phyloP scores from a whole-genome alignment of 1,284 basidiomycete genomes.

The Ganoderma multipileum region DNA sequence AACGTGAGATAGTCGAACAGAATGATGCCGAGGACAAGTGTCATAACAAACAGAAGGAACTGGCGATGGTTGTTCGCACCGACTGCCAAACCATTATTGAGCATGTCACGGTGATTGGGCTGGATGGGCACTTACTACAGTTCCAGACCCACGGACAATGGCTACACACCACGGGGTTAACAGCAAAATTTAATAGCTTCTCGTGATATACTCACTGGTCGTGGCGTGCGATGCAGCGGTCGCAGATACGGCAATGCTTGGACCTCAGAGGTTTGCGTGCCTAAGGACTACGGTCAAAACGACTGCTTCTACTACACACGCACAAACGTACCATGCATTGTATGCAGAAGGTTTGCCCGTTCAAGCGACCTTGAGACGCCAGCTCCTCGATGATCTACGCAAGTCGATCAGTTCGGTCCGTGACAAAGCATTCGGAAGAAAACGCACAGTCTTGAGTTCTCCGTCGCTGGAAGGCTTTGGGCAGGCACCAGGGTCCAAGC shows the following conservation, averaged over 20 bases:
- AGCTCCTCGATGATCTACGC: conserved; percentile 86
- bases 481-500: conserved; percentile 90
- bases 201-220: conserved; percentile 78
- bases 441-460: conserved; percentile 80
- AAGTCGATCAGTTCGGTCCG: neutral
- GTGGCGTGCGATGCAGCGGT: conserved; percentile 87
- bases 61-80: conserved; percentile 96
- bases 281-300: conserved; percentile 43
- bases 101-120: conserved; percentile 13
- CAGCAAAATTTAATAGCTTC: neutral
- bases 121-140: conserved; percentile 70
- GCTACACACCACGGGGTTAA: conserved; percentile 46
- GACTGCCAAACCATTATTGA: conserved; percentile 53
- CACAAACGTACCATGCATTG: conserved; percentile 78
- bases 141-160: conserved; percentile 99
- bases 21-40: conserved; percentile 83
- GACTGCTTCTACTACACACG: neutral
- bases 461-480: conserved; percentile 80
- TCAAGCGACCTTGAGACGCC: conserved; percentile 86
- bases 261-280: conserved; percentile 91
- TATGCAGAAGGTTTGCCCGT: conserved; percentile 96
- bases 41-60: conserved; percentile 89
- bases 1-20: conserved; percentile 86
- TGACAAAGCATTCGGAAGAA: neutral
- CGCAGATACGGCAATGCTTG: conserved; percentile 94